A percentile compares a stretch with the other conserved stretches of the same genome.
Conservation (phyloP, 192 early-diverging fungal genomes). For the Coemansia sp. region DNA sequence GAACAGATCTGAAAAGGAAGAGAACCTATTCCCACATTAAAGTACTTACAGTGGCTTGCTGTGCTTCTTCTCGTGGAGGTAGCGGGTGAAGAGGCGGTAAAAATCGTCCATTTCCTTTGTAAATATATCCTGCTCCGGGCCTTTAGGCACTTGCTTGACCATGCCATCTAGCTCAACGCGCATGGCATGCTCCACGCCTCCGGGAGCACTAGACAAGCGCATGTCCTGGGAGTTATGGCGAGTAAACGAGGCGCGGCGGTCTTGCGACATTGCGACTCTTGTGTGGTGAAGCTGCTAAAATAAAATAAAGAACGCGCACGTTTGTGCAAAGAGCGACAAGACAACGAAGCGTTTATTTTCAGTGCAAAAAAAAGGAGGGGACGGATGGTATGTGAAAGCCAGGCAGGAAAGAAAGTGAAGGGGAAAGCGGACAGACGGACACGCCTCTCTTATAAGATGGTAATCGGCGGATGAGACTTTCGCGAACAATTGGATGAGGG, state of each 20-base stretch:
- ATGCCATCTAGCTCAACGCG: constrained; percentile 52
- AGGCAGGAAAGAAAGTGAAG: neutral
- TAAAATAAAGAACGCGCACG: constrained; percentile 1
- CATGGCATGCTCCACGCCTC: constrained; percentile 54
- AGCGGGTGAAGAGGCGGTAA: constrained; percentile 82
- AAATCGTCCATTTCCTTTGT: constrained; percentile 86
- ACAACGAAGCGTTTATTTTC: neutral
- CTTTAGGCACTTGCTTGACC: constrained; percentile 36
- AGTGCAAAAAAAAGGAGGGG: neutral
- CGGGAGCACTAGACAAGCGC: constrained; percentile 40
- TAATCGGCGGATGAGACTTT: neutral
- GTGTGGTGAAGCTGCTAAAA: neutral
- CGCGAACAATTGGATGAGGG: neutral
- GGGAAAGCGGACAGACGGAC: neutral
- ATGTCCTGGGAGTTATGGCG: constrained; percentile 55
- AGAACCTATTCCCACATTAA: too few relatives aligned
- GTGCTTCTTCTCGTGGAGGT: constrained; percentile 73
- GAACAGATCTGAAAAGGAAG: too few relatives aligned
- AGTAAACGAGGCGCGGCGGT: constrained; percentile 51
- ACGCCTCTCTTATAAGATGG: neutral
- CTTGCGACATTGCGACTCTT: constrained; percentile 33
- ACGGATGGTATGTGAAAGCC: neutral
- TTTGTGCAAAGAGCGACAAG: neutral
- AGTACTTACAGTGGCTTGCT: constrained; percentile 56
- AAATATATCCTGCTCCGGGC: constrained; percentile 58